These are phyloP conservation scores for Nepenthes alata DNA, from an alignment of 179 eudicot genomes.

Conservation along the genomic window DNA sequence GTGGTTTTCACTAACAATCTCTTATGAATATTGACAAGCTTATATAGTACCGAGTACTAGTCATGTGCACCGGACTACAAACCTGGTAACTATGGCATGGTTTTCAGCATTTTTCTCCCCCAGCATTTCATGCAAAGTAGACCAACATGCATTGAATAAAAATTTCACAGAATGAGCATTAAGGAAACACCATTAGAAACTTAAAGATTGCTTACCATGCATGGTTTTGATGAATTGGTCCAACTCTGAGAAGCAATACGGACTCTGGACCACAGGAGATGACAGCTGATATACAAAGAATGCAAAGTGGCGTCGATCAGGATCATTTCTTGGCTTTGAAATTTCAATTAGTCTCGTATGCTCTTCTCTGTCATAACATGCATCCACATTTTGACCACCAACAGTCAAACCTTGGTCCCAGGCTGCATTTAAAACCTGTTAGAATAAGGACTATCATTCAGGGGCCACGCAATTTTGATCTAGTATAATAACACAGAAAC, in stretches of 20 bases:
- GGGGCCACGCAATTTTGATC: background rate
- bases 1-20: too few species aligned
- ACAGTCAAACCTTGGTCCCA: slow-evolving; percentile 53
- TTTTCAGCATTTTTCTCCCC: too few species aligned
- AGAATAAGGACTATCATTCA: slow-evolving; percentile 3
- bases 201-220: slow-evolving; percentile 38
- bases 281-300: slow-evolving; percentile 48
- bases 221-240: slow-evolving; percentile 40
- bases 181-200: too few species aligned
- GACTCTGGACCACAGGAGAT: slow-evolving; percentile 31
- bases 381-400: slow-evolving; percentile 48
- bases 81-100: too few species aligned
- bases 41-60: too few species aligned
- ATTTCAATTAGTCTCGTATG: slow-evolving; percentile 35
- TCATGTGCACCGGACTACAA: too few species aligned
- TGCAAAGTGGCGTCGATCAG: slow-evolving; percentile 36
- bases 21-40: too few species aligned
- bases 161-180: too few species aligned
- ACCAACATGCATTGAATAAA: too few species aligned
- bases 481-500: background rate
- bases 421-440: slow-evolving; percentile 45
- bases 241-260: slow-evolving; percentile 41
- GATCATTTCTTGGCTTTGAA: slow-evolving; percentile 58
- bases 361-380: slow-evolving; percentile 54
- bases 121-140: too few species aligned